Evolutionary conservation across 202 grass and related monocot species (phyloP).

Genomic region (Setaria viridis): DNA sequence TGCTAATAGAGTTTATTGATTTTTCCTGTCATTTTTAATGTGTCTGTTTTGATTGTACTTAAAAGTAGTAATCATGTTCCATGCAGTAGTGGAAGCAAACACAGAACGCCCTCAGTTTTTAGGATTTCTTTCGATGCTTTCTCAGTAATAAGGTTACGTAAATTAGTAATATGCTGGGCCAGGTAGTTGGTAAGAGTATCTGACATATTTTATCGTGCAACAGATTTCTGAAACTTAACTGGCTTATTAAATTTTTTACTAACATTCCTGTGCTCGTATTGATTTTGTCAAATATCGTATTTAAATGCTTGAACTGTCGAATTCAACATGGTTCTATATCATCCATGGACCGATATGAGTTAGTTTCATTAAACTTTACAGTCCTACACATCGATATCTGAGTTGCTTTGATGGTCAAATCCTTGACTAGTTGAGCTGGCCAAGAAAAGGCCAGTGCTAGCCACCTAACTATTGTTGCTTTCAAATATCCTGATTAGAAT

Average conservation of each 20-base stretch:
- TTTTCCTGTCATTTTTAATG: background rate
- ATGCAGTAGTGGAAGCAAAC: background rate
- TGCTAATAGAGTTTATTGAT: background rate
- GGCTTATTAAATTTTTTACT: background rate
- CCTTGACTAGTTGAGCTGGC: conserved; percentile 5
- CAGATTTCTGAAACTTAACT: conserved; percentile 1
- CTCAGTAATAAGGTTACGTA: background rate
- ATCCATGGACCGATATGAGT: background rate
- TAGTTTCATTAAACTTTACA: background rate
- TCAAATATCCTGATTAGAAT: conserved; percentile 24
- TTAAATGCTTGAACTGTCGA: background rate
- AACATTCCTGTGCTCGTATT: conserved; percentile 2
- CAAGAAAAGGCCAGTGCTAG: conserved; percentile 9
- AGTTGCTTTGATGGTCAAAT: background rate
- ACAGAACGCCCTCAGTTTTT: background rate
- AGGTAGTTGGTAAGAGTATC: background rate
- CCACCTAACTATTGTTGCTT: background rate
- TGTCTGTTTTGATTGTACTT: background rate
- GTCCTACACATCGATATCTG: background rate
- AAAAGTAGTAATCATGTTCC: background rate
- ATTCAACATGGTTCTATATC: background rate
- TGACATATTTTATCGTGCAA: background rate
- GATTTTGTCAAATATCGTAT: conserved; percentile 11
- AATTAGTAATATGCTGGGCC: conserved; percentile 2
- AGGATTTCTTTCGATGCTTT: background rate